Evolutionary conservation across 495 filamentous ascomycete genomes (phyloP).

Genomic region (Evansstolkia leycettana): DNA sequence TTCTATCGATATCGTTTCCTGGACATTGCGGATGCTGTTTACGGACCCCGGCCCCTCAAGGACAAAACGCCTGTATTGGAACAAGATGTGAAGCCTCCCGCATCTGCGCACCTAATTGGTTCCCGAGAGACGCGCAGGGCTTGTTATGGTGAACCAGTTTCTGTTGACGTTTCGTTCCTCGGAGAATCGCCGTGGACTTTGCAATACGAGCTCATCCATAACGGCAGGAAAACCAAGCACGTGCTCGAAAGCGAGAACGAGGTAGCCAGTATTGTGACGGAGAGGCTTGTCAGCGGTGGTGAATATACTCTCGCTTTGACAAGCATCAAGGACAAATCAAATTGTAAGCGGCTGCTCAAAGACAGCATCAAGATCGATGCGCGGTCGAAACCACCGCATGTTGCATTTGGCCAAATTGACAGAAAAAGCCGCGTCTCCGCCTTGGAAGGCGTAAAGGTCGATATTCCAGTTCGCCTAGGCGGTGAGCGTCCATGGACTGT

Average conservation of each 20-base stretch:
- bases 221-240: conserved; percentile 64
- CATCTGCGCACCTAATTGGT: conserved; percentile 60
- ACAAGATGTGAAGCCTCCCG: conserved; percentile 86
- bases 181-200: conserved; percentile 81
- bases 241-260: conserved; percentile 47
- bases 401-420: conserved; percentile 70
- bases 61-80: conserved; percentile 51
- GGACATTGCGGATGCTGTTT: conserved; percentile 68
- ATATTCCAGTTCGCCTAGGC: conserved; percentile 70
- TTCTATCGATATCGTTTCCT: conserved; percentile 78
- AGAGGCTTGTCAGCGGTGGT: conserved; percentile 61
- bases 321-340: conserved; percentile 72
- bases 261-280: conserved; percentile 58
- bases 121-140: conserved; percentile 39
- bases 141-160: conserved; percentile 72
- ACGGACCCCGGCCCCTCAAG: conserved; percentile 39
- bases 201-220: conserved; percentile 89
- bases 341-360: conserved; percentile 73
- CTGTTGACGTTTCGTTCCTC: conserved; percentile 56
- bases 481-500: conserved; percentile 76
- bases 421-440: conserved; percentile 58
- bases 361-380: conserved; percentile 74
- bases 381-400: conserved; percentile 73
- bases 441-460: conserved; percentile 59
- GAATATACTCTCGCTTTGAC: conserved; percentile 77